Evolutionary conservation across 1,139 yeast genomes (phyloP), one percentile per base, ranked within the genome.

Genomic region (Pneumocystis canis): DNA sequence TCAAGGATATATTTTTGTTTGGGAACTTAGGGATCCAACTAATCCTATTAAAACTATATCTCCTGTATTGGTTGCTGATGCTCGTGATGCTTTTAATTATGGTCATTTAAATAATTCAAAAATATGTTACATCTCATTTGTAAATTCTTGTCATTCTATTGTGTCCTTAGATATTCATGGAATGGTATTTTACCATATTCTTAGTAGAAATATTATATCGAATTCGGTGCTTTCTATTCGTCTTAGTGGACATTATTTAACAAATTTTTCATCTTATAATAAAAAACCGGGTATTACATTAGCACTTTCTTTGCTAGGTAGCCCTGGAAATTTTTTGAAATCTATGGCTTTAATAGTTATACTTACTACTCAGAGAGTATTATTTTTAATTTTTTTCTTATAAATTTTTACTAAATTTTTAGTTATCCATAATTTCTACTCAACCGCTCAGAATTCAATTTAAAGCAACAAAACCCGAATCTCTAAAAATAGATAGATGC

Each of bases 121-220:
- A 0, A 76, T 87, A 20, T 73, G 76, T 7, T 79, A 80, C 32
- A 66, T 86, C 1, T 73, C 76, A 14, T 87, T 86, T 70, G 68
- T 83, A 14, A 84, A 83, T 1, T 76, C 77, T 41, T 78, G 84
- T 66, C 84, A 80, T 65, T 78, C 82, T 11, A 65, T 88, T 28
- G 74, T 85, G 2, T 79, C 87, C 5, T 76, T 81, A 1, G 92
- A 87, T 70, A 73, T 74, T 5, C 74, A 79, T 1, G 95, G 95
- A 0, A 73, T 80, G 68, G 76, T 84, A 11, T 76, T 83, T 63
- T 78, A 76, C 66, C 94, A 87, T 71, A 79, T 80, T 68, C 84
- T 85, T 0, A 75, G 78, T 60, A 77, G 84, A 64, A 78, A 81
- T 47, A 73, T 84, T 32, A 71, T 85, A 63, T 81, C 84, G 58